A percentile compares a stretch with the other conserved stretches of the same genome.
Conservation (phyloP, 345 rosid genomes). For the Dipteronia sinensis region DNA sequence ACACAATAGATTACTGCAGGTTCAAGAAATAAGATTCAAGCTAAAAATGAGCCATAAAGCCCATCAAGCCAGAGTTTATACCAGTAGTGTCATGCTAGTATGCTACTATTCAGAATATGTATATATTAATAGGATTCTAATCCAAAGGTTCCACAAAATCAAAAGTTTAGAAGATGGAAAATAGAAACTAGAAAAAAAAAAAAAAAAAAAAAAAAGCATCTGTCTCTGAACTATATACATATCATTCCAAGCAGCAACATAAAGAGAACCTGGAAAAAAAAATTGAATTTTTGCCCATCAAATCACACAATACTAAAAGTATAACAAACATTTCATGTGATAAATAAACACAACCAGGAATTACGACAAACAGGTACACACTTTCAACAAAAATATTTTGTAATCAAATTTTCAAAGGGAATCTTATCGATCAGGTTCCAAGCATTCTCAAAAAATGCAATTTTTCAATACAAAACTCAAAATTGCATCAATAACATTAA, state of each 20-base stretch:
- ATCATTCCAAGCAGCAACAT: background rate
- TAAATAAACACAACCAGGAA: background rate
- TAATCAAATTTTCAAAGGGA: background rate
- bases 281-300: too few relatives aligned
- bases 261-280: background rate
- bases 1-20: background rate
- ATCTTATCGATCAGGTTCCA: slow-evolving; percentile 6
- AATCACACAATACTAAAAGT: background rate
- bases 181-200: too few relatives aligned
- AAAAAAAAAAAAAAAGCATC: too few relatives aligned
- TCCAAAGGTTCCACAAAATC: too few relatives aligned
- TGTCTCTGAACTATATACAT: too few relatives aligned
- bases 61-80: background rate
- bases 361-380: background rate
- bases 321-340: background rate
- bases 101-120: too few relatives aligned
- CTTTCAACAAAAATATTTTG: background rate
- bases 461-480: background rate
- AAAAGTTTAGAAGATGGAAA: too few relatives aligned
- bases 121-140: too few relatives aligned
- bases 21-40: background rate
- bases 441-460: background rate
- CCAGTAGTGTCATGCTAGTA: background rate
- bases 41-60: too few relatives aligned
- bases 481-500: background rate